Base-by-base conservation (phyloP, 225 moss, liverwort and hornwort species). In the Polytrichum commune region DNA sequence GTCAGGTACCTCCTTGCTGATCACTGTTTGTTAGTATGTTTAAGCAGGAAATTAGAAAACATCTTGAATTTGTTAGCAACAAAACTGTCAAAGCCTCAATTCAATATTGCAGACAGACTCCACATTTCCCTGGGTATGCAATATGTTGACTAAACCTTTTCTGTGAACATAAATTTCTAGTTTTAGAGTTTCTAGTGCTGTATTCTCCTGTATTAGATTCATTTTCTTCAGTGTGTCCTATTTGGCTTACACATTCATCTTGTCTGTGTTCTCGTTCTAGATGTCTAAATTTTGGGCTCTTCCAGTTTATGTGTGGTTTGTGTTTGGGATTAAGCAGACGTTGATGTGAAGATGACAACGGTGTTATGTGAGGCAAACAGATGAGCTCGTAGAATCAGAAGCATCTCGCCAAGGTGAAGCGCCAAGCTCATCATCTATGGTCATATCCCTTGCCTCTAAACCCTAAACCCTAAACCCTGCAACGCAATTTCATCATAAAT, bases 121-220 rank as follows among this genome's bases (percentile, higher is more conserved):
- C 90, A 95, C 72, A 87, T 98, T 80, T 82, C 90, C 63, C 88
- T 98, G 20, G 96, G 96, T 96, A 79, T 33, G 33, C 33, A 33
- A 8, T 33, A 33, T 33, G 33, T 33, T 33, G 33, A 33, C 33
- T 33, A 8, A 33, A 33, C 38, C 35, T 38, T 13, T 38, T 10
- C 38, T 9, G 38, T 38, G 38, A 38, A 10, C 38, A 38, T 28
- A 29, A 19, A 26, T 25, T 25, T 64, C 20, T 19, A 5, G 5
- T 30, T 19, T 1, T 10, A 10, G 38, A 9, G 38, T 38, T 38
- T 38, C 38, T 38, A 38, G 10, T 9, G 38, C 38, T 60, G 7
- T 60, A 60, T 60, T 19, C 7, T 19, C 18, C 4, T 7, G 8
- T 60, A 60, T 6, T 20, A 25, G 60, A n/a, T n/a, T 60, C 22